Conservation (phyloP, 2,329 filamentous ascomycete genomes). For the Pestalotiopsis sp. region DNA sequence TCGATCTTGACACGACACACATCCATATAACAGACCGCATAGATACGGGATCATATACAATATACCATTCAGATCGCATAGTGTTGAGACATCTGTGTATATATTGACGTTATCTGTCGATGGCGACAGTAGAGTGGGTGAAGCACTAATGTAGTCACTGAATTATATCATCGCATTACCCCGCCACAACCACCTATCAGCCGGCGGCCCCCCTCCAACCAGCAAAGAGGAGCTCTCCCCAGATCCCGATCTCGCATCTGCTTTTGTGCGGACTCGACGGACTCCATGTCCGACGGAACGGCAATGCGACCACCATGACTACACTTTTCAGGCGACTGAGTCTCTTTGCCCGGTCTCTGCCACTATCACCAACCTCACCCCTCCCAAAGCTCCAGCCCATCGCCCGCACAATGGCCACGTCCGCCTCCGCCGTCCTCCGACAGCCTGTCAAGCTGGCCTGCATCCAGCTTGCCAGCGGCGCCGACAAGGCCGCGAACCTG, state of each 20-base stretch:
- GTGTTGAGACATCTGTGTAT: no score
- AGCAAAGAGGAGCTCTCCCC: not conserved
- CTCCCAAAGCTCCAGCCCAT: slow-evolving; percentile 16
- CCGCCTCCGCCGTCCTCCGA: slow-evolving; percentile 58
- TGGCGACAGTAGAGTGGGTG: no score
- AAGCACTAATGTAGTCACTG: no score
- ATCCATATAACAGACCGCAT: no score
- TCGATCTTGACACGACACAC: no score
- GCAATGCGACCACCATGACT: slow-evolving; percentile 26
- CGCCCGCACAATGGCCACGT: slow-evolving; percentile 26
- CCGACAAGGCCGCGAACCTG: slow-evolving; percentile 87
- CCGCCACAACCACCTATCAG: not conserved
- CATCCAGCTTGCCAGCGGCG: slow-evolving; percentile 77
- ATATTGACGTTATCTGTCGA: no score
- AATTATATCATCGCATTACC: not conserved
- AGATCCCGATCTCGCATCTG: slow-evolving; percentile 3
- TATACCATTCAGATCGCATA: no score
- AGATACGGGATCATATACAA: no score
- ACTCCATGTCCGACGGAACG: slow-evolving; percentile 7
- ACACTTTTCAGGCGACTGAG: slow-evolving; percentile 21
- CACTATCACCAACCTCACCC: slow-evolving; percentile 1
- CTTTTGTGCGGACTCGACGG: not conserved
- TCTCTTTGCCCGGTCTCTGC: slow-evolving; percentile 18
- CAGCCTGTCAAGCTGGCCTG: slow-evolving; percentile 78
- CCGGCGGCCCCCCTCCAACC: not conserved